Base-by-base conservation (phyloP, 2,329 filamentous ascomycete genomes). In the Curvularia spicifera region DNA sequence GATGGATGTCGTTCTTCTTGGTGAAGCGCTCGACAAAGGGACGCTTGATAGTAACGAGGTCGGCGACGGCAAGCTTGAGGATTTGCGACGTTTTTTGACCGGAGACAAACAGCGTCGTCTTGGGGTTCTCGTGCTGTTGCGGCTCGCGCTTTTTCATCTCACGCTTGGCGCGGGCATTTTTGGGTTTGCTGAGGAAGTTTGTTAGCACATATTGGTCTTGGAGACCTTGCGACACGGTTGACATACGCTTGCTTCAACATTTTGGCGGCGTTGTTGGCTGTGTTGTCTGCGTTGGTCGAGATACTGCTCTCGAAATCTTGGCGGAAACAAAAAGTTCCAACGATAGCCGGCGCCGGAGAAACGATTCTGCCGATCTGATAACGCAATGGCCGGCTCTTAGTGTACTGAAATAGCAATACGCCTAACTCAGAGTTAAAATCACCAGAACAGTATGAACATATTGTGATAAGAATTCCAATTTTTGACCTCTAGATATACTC, bases 1-100 rank as follows among this genome's bases (percentile, higher is more conserved):
- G 95, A 78, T 95, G 93, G 70, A 97, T 90, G 68, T 88, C 84
- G 79, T 99, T 99, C 83, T 98, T 98, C 85, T 98, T 99, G 79
- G 88, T 91, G 82, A 99, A 97, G 68, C 93, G 93, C 78, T 96
- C 89, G 64, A 89, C 89, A 61, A 94, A 84, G 2, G 93, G 93
- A 72, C 90, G 88, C 70, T 94, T 93, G 73, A 99, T 83, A 48
- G 91, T 86, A 78, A 92, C 87, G 56, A 99, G 85, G 71, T 97
- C 95, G 67, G 87, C 89, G 61, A 97, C 83, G 57, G 92, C 91
- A 69, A 94, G 89, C 79, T 96, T 89, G 56, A 93, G 83, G 48
- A 95, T 81, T 71, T 94, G 88, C 45, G 91, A 94, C 76, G 91
- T 94, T 76, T 87, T 90, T 51, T 91, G 92, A 71, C 93, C 94